phyloP scores from a whole-genome alignment of 83 land plant species.

The Picea engelmannii region DNA sequence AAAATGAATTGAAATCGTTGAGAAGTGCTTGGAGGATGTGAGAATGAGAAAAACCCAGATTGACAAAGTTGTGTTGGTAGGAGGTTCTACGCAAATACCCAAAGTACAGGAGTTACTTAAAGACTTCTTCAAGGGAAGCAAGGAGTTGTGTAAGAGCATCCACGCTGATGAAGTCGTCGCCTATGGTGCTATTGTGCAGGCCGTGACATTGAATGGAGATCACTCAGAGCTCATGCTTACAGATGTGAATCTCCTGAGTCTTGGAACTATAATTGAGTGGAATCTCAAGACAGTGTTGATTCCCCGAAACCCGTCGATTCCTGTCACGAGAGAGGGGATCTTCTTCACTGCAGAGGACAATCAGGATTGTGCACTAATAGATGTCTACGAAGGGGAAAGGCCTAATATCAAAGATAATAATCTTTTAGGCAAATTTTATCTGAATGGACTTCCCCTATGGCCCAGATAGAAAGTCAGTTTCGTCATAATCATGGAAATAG shows the following conservation, averaged over 20 bases:
- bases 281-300: background rate
- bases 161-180: slow-evolving; percentile 34
- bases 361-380: slow-evolving; percentile 12
- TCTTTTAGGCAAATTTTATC: slow-evolving; percentile 22
- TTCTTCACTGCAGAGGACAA: slow-evolving; percentile 18
- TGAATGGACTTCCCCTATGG: background rate
- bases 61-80: slow-evolving; percentile 21
- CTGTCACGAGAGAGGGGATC: background rate
- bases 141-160: slow-evolving; percentile 20
- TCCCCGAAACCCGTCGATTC: too few relatives aligned
- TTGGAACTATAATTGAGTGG: background rate
- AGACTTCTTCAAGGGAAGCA: slow-evolving; percentile 20
- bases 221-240: background rate
- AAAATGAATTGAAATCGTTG: slow-evolving; percentile 21
- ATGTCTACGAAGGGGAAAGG: slow-evolving; percentile 27
- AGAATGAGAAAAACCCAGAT: slow-evolving; percentile 19
- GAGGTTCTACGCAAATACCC: slow-evolving; percentile 24
- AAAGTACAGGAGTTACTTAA: slow-evolving; percentile 23
- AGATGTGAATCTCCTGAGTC: too few relatives aligned
- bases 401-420: slow-evolving; percentile 17
- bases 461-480: too few relatives aligned
- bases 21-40: slow-evolving; percentile 24
- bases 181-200: slow-evolving; percentile 20
- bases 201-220: slow-evolving; percentile 15
- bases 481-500: too few relatives aligned